phyloP scores from a whole-genome alignment of 306 rosid genomes.

The Prunus armeniaca region DNA sequence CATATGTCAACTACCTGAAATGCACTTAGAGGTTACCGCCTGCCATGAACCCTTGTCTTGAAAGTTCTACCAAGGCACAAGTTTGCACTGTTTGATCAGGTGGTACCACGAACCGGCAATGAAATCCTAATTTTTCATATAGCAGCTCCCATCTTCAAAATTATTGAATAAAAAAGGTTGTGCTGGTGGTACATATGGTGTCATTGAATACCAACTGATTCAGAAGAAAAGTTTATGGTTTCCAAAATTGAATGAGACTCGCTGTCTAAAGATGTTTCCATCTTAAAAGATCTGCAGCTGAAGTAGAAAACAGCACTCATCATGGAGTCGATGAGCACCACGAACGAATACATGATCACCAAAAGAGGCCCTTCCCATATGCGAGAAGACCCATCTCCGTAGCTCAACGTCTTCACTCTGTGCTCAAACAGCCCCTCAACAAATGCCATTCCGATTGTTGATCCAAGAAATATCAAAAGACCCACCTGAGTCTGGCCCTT shows the following conservation, averaged over 20 bases:
- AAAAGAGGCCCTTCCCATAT: conserved; percentile 98
- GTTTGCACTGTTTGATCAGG: conserved; percentile 16
- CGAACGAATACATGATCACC: conserved; percentile 92
- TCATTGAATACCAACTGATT: conserved; percentile 51
- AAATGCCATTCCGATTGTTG: conserved; percentile 82
- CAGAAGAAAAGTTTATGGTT: conserved; percentile 34
- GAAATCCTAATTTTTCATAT: conserved; percentile 10
- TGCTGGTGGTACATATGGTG: conserved; percentile 13
- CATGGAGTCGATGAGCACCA: conserved; percentile 86
- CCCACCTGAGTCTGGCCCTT: conserved; percentile 95
- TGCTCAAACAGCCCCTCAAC: conserved; percentile 95
- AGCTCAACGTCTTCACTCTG: conserved; percentile 89
- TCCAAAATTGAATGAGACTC: conserved; percentile 17
- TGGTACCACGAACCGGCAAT: conserved; percentile 22
- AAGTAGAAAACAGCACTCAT: conserved; percentile 46
- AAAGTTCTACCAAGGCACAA: conserved; percentile 21
- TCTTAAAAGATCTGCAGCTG: conserved; percentile 23
- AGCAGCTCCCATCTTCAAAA: conserved; percentile 27
- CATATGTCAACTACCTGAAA: conserved; percentile 18
- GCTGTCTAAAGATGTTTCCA: conserved; percentile 14
- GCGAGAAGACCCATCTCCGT: conserved; percentile 95
- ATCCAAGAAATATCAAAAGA: conserved; percentile 74
- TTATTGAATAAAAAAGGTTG: conserved; percentile 21
- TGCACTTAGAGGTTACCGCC: conserved; percentile 17
- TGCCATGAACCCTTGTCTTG: conserved; percentile 1